Conservation (phyloP, 768 basidiomycete genomes). For the Termitomyces sp. region DNA sequence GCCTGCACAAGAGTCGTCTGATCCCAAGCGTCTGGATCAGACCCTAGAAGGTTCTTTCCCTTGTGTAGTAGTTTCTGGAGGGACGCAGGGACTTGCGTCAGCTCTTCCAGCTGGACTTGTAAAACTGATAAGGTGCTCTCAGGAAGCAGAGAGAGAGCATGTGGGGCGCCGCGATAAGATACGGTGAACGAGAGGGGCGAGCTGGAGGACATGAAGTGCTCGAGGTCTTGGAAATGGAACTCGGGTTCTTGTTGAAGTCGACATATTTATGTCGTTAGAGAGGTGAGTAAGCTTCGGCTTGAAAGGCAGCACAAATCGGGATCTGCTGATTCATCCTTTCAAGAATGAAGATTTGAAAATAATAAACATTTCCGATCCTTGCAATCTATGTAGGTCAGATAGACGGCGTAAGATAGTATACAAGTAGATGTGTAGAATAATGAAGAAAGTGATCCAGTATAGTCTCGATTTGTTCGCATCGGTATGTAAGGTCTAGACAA, state of each 20-base stretch:
- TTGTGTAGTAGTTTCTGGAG: slow-evolving; percentile 75
- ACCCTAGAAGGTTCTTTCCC: slow-evolving; percentile 47
- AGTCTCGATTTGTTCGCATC: too few relatives aligned
- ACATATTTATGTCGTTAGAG: neutral
- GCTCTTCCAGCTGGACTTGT: slow-evolving; percentile 51
- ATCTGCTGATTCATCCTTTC: slow-evolving; percentile 7
- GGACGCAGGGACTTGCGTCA: slow-evolving; percentile 63
- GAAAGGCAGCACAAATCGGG: neutral
- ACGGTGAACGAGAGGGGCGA: slow-evolving; percentile 27
- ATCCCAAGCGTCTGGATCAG: slow-evolving; percentile 26
- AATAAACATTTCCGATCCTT: neutral
- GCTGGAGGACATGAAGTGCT: slow-evolving; percentile 15
- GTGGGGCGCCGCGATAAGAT: slow-evolving; percentile 45
- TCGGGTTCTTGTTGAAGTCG: neutral
- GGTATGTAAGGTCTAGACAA: neutral
- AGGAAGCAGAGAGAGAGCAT: slow-evolving; percentile 47
- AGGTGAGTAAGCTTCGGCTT: slow-evolving; percentile 5
- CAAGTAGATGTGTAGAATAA: too few relatives aligned
- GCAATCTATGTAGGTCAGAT: too few relatives aligned
- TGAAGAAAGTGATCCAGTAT: too few relatives aligned
- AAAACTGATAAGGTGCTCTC: slow-evolving; percentile 53
- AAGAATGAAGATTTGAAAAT: neutral
- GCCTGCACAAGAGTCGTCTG: slow-evolving; percentile 33
- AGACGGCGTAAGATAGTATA: too few relatives aligned
- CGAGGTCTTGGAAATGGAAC: neutral